Percentiles rank a stretch among this genome's conserved stretches.
Conservation (phyloP, 2,329 filamentous ascomycete genomes). For the Fusarium chuoi region DNA sequence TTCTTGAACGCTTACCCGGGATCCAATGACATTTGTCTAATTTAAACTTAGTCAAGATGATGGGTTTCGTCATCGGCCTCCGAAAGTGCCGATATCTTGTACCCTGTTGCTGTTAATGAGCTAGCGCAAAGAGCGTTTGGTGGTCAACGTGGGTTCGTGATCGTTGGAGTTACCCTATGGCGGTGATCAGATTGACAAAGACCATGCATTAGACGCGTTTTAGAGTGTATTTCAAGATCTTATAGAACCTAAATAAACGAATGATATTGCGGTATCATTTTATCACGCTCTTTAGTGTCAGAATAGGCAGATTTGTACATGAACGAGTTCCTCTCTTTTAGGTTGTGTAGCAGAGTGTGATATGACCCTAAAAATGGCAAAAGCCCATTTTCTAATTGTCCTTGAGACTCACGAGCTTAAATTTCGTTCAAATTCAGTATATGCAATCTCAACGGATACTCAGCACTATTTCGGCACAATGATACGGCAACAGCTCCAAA, state of each 20-base stretch:
- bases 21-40: neutral
- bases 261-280: accelerated
- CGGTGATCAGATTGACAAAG: accelerated
- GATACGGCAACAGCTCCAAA: accelerated
- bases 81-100: neutral
- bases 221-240: neutral
- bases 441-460: no score
- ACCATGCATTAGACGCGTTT: no score
- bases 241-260: accelerated
- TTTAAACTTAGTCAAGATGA: neutral
- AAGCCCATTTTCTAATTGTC: accelerated
- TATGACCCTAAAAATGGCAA: no score
- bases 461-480: neutral
- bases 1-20: neutral
- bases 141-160: neutral
- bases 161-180: neutral
- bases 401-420: accelerated
- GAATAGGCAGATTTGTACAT: accelerated
- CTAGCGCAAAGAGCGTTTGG: neutral
- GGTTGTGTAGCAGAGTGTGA: no score
- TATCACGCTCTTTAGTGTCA: accelerated
- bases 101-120: neutral
- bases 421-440: accelerated
- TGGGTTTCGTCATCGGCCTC: neutral
- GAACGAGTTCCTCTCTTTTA: neutral